phyloP scores from a whole-genome alignment of 148 eudicot species.

The Vaccinium vitisidaea region DNA sequence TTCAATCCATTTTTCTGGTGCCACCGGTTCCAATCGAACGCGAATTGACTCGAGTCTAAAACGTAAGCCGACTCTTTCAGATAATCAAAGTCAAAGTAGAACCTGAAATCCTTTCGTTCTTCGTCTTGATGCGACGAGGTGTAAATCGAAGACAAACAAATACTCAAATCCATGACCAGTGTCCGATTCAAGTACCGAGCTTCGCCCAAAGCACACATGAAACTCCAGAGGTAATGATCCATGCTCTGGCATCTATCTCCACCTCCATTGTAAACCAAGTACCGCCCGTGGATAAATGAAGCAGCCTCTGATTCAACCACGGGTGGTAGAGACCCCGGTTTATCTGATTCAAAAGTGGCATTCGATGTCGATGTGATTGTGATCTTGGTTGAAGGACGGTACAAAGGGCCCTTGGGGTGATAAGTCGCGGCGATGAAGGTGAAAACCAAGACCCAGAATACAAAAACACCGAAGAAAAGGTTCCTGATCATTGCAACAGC shows the following conservation, averaged over 20 bases:
- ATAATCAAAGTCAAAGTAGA: constrained; percentile 92
- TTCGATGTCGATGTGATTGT: constrained; percentile 66
- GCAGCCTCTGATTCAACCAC: constrained; percentile 58
- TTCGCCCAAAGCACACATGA: constrained; percentile 92
- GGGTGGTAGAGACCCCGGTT: constrained; percentile 74
- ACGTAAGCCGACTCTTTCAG: constrained; percentile 77
- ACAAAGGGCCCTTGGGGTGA: constrained; percentile 79
- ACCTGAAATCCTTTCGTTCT: constrained; percentile 93
- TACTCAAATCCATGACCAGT: constrained; percentile 72
- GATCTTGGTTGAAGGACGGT: constrained; percentile 72
- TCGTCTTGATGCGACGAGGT: constrained; percentile 60
- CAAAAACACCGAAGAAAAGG: constrained; percentile 66
- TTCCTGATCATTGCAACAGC: constrained; percentile 70
- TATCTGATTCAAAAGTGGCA: constrained; percentile 70
- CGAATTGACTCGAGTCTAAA: constrained; percentile 78
- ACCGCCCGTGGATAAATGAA: constrained; percentile 58
- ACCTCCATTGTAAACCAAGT: constrained; percentile 73
- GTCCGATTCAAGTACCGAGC: constrained; percentile 95
- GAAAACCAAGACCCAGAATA: constrained; percentile 72
- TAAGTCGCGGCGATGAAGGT: constrained; percentile 82
- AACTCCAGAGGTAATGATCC: constrained; percentile 93
- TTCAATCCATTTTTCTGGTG: constrained; percentile 51
- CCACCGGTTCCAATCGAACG: constrained; percentile 84
- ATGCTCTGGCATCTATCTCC: constrained; percentile 96
- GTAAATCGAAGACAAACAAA: constrained; percentile 81